A percentile compares a stretch with the other conserved stretches of the same genome.
phyloP scores from a whole-genome alignment of 1,284 basidiomycete species.

The Ganoderma boninense region DNA sequence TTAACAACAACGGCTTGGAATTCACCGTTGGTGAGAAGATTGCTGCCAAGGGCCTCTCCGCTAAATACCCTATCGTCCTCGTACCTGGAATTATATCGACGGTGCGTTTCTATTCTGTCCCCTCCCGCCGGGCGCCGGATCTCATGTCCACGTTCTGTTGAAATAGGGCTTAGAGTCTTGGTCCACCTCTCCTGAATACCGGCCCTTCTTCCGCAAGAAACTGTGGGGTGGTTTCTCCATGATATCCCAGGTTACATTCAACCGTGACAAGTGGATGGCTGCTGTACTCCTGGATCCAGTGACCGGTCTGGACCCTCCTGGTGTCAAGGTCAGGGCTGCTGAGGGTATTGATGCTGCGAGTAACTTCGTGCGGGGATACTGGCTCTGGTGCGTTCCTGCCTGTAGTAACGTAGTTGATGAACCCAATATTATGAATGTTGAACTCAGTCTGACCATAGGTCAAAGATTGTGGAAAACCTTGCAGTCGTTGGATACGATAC shows the following conservation, averaged over 20 bases:
- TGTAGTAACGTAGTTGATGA: not conserved
- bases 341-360: constrained; percentile 93
- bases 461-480: constrained; percentile 94
- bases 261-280: constrained; percentile 88
- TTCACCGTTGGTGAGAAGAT: constrained; percentile 85
- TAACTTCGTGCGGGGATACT: constrained; percentile 93
- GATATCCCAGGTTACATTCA: constrained; percentile 88
- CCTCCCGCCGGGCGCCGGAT: not conserved
- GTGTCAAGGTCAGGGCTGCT: constrained; percentile 91
- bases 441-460: constrained; percentile 54
- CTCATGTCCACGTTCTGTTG: not conserved
- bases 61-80: constrained; percentile 82
- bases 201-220: constrained; percentile 84
- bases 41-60: constrained; percentile 70
- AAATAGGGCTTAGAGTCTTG: constrained; percentile 82
- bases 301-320: constrained; percentile 92
- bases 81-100: constrained; percentile 86
- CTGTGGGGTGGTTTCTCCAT: constrained; percentile 90
- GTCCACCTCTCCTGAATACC: constrained; percentile 83
- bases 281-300: constrained; percentile 91
- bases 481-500: constrained; percentile 93
- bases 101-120: constrained; percentile 46
- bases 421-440: constrained; percentile 13
- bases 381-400: constrained; percentile 80
- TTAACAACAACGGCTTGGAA: constrained; percentile 84